phyloP scores from a whole-genome alignment of 805 yeast genomes.

The Peterozyma xylosa region DNA sequence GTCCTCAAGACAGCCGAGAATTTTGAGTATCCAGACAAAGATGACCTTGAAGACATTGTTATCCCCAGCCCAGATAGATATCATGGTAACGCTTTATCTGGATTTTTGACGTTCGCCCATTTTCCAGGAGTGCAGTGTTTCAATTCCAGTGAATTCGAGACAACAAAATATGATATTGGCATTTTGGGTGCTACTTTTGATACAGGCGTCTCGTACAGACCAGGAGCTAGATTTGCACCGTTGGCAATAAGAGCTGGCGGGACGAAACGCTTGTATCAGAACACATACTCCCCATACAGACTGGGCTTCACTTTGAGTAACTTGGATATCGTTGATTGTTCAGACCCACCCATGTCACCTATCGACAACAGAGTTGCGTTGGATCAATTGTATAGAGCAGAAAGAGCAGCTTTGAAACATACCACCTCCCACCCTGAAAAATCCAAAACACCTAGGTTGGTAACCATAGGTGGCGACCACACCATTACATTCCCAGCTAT shows the following conservation, averaged over 20 bases:
- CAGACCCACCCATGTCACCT: conserved; percentile 63
- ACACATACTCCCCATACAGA: conserved; percentile 37
- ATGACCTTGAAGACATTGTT: conserved; percentile 26
- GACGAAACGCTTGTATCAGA: conserved; percentile 34
- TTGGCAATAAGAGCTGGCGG: conserved; percentile 42
- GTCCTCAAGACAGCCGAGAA: conserved; percentile 12
- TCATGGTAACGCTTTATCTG: conserved; percentile 28
- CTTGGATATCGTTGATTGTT: conserved; percentile 56
- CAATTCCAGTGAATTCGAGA: conserved; percentile 16
- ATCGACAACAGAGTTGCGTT: conserved; percentile 59
- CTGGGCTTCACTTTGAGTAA: conserved; percentile 52
- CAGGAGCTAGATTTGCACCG: conserved; percentile 56
- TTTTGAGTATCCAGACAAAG: conserved; percentile 23
- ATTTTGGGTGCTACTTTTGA: conserved; percentile 55
- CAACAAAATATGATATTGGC: conserved; percentile 34
- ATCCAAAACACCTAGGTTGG: conserved; percentile 25
- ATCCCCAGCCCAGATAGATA: conserved; percentile 6
- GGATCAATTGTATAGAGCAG: conserved; percentile 49
- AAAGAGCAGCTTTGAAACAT: conserved; percentile 35
- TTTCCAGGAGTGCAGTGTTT: conserved; percentile 37
- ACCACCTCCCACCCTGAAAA: conserved; percentile 17
- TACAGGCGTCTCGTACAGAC: conserved; percentile 47
- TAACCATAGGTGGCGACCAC: conserved; percentile 50
- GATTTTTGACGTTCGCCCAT: conserved; percentile 42
- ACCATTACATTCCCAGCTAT: conserved; percentile 42